These are phyloP conservation scores for Tricholoma terreum DNA, from an alignment of 768 basidiomycete genomes.

Conservation along the genomic window DNA sequence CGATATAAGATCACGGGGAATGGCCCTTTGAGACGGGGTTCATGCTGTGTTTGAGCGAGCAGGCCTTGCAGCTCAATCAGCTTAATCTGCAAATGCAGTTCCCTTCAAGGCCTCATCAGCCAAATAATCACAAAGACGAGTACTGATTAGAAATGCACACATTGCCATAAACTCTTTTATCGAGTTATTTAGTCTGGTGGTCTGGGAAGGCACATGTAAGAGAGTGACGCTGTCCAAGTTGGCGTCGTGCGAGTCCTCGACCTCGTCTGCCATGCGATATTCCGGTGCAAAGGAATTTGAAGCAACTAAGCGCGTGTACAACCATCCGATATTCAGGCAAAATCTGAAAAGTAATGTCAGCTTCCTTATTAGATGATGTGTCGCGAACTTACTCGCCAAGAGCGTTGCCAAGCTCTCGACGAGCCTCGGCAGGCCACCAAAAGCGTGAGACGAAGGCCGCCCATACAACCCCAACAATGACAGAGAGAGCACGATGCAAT, in stretches of 20 bases:
- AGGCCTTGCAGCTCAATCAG: conserved; percentile 82
- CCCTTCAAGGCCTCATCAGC: conserved; percentile 49
- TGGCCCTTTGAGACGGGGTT: conserved; percentile 93
- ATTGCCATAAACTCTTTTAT: conserved; percentile 91
- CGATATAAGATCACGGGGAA: conserved; percentile 88
- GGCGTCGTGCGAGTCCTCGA: conserved; percentile 26
- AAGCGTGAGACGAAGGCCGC: conserved; percentile 83
- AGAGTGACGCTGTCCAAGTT: conserved; percentile 20
- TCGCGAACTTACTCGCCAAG: conserved; percentile 69
- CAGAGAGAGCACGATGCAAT: conserved; percentile 72
- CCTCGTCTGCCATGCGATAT: conserved; percentile 27
- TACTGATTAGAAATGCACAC: conserved; percentile 37
- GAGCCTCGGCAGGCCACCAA: conserved; percentile 96
- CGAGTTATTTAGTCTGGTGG: conserved; percentile 54
- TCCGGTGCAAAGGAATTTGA: conserved; percentile 76
- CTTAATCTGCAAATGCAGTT: conserved; percentile 90
- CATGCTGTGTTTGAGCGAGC: conserved; percentile 86
- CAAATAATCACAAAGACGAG: background rate
- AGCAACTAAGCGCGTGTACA: conserved; percentile 89
- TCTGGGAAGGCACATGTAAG: conserved; percentile 32
- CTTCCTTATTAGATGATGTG: background rate
- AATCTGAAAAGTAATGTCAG: conserved; percentile 49
- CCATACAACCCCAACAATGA: conserved; percentile 85
- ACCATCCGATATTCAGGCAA: conserved; percentile 89
- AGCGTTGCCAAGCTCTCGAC: conserved; percentile 79